These are phyloP conservation scores for Terfezia boudieri DNA, from an alignment of 495 filamentous ascomycete genomes.

Conservation along the genomic window DNA sequence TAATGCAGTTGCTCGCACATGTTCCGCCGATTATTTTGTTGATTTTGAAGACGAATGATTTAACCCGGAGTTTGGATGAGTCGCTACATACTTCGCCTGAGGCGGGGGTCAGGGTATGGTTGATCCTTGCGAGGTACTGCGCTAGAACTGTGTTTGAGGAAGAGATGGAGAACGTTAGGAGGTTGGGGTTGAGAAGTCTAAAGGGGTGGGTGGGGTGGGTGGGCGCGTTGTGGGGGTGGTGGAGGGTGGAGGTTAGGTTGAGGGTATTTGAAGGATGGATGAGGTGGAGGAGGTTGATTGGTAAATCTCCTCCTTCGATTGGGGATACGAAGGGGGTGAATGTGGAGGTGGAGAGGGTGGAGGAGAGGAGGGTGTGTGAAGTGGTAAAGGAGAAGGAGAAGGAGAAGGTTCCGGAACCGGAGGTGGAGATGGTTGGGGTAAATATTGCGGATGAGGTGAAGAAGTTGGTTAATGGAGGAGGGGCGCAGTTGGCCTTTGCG, in stretches of 20 bases:
- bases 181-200: constrained; percentile 20
- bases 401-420: no score
- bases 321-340: neutral
- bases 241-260: constrained; percentile 41
- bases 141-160: constrained; percentile 73
- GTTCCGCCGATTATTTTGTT: constrained; percentile 82
- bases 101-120: constrained; percentile 55
- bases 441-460: no score
- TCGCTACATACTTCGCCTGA: constrained; percentile 69
- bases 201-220: constrained; percentile 20
- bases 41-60: constrained; percentile 94
- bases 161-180: constrained; percentile 45
- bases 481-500: no score
- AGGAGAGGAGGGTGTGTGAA: neutral
- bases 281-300: neutral
- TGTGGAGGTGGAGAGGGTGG: neutral
- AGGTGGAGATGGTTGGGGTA: no score
- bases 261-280: constrained; percentile 29
- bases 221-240: constrained; percentile 33
- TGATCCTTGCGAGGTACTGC: constrained; percentile 88
- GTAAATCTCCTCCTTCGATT: neutral
- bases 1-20: constrained; percentile 71
- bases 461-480: no score
- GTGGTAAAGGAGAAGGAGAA: no score
- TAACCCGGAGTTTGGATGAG: constrained; percentile 87